Evolutionary conservation across 768 basidiomycete genomes (phyloP).

Genomic region (button mushroom (Agaricus bisporus)): DNA sequence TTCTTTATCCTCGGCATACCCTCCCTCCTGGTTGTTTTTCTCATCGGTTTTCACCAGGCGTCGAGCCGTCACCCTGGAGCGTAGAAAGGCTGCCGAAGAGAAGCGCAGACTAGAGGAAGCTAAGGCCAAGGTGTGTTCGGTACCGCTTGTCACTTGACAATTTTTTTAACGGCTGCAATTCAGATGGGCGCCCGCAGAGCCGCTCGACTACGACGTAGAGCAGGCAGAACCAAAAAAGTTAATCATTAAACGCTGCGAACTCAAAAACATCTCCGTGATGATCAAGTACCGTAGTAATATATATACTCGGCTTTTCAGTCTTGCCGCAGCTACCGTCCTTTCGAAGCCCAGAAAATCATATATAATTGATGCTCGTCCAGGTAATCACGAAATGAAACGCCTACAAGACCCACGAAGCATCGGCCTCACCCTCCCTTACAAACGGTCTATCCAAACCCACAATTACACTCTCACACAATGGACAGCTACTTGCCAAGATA

Average conservation of each 20-base stretch:
- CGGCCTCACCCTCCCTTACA: conserved; percentile 69
- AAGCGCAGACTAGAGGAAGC: conserved; percentile 60
- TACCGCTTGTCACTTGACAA: conserved; percentile 2
- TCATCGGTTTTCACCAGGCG: conserved; percentile 33
- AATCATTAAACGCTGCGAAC: conserved; percentile 45
- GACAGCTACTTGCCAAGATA: conserved; percentile 83
- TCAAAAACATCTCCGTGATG: conserved; percentile 7
- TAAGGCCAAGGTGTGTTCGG: conserved; percentile 46
- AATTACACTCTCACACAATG: conserved; percentile 88
- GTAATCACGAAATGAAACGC: conserved; percentile 12
- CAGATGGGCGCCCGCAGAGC: conserved; percentile 82
- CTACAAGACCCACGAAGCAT: conserved; percentile 72
- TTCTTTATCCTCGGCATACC: background rate
- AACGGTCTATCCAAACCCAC: conserved; percentile 85
- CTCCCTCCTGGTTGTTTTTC: conserved; percentile 5
- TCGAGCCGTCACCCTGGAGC: conserved; percentile 60
- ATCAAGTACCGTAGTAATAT: conserved; percentile 5
- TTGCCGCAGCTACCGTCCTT: background rate
- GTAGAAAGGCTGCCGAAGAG: conserved; percentile 71
- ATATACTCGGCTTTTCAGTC: background rate
- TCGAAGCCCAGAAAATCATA: background rate
- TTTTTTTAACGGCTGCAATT: background rate
- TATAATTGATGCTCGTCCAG: background rate
- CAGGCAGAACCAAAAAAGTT: conserved; percentile 76
- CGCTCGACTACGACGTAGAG: conserved; percentile 63